Evolutionary conservation across 2,329 filamentous ascomycete species (phyloP).

Genomic region (Fusarium humuli): DNA sequence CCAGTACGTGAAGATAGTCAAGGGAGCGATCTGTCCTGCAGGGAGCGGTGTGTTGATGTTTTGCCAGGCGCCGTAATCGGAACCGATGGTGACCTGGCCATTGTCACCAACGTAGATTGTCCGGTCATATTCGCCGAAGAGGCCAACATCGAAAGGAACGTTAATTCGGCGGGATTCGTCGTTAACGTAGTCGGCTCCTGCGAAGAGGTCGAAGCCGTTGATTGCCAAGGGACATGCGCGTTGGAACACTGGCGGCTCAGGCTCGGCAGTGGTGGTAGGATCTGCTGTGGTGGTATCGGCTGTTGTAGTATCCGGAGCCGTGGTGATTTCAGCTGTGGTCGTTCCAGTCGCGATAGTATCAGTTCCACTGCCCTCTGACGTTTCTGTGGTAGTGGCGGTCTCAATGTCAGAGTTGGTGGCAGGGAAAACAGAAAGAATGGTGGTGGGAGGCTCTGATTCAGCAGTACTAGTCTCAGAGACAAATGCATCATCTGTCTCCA

Average conservation of each 20-base stretch:
- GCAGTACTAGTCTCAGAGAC: not conserved
- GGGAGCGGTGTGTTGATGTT: not conserved
- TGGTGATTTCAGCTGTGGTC: not conserved
- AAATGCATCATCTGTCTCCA: not conserved
- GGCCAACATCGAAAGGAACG: not conserved
- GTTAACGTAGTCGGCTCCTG: not conserved
- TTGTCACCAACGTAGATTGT: not conserved
- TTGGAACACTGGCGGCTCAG: too few species aligned
- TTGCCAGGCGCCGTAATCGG: fast-evolving
- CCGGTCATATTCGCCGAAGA: not conserved
- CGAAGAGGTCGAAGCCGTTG: not conserved
- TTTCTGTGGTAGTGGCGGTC: too few species aligned
- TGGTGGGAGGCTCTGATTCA: not conserved
- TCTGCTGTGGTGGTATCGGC: not conserved
- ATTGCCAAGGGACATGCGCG: not conserved
- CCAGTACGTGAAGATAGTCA: not conserved
- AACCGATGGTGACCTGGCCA: not conserved
- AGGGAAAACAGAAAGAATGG: not conserved
- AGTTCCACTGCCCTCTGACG: too few species aligned
- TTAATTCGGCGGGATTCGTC: not conserved
- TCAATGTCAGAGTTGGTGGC: not conserved
- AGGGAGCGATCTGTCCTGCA: fast-evolving
- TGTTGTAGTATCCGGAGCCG: not conserved
- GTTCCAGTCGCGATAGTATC: too few species aligned
- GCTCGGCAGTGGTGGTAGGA: not conserved